These are phyloP conservation scores for Solanum sitiens DNA, from an alignment of 257 asterid genomes.

Conservation along the genomic window DNA sequence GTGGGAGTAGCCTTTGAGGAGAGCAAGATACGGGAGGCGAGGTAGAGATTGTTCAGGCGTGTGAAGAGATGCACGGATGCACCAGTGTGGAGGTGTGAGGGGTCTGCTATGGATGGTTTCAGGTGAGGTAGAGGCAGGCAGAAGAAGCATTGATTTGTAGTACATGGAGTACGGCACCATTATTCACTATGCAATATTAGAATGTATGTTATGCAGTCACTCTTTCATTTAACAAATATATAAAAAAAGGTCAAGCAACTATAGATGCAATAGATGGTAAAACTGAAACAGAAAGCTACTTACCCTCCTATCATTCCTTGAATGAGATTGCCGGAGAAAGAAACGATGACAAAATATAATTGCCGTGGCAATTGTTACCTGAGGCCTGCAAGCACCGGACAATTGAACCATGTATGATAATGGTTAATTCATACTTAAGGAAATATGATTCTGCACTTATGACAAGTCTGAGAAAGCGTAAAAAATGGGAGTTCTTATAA, in stretches of 20 bases:
- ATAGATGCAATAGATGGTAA: not conserved
- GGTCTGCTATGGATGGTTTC: not conserved
- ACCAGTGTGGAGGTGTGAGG: not conserved
- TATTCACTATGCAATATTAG: not conserved
- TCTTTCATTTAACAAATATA: not conserved
- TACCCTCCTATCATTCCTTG: slow-evolving; percentile 82
- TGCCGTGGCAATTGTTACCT: slow-evolving; percentile 94
- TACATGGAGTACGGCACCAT: not conserved
- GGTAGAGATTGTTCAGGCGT: not conserved
- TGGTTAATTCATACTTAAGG: not conserved
- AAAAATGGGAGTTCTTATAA: not conserved
- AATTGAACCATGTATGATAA: not conserved
- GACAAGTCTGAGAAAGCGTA: not conserved
- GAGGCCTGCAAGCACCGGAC: slow-evolving; percentile 67
- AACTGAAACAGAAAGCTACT: slow-evolving; percentile 15
- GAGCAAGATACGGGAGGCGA: not conserved
- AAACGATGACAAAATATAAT: slow-evolving; percentile 94
- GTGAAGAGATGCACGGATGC: not conserved
- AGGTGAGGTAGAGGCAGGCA: not conserved
- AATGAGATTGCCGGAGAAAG: slow-evolving; percentile 86
- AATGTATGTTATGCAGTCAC: not conserved
- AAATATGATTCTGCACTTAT: not conserved
- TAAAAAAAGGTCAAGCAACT: not conserved
- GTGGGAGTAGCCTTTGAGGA: not conserved
- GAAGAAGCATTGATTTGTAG: not conserved